A percentile compares a stretch with the other conserved stretches of the same genome.
Evolutionary conservation across 257 asterid genomes (phyloP).

Genomic region (Solanum ossicruentum): DNA sequence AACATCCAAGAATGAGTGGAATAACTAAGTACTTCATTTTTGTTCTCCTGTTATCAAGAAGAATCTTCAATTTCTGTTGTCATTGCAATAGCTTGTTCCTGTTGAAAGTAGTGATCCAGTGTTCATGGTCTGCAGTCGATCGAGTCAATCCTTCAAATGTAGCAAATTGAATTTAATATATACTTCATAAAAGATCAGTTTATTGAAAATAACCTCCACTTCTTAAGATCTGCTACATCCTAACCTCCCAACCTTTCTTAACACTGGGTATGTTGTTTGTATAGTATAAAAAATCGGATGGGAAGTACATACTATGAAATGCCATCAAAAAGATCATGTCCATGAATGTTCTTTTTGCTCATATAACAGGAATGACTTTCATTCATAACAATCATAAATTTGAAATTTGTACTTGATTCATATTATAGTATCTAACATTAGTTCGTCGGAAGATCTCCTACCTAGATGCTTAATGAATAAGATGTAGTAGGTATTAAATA

Average conservation of each 20-base stretch:
- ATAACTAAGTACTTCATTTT: neutral
- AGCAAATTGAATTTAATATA: neutral
- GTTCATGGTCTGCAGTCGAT: neutral
- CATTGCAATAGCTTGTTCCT: neutral
- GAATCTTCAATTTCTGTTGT: neutral
- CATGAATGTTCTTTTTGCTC: neutral
- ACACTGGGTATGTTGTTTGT: neutral
- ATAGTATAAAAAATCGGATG: neutral
- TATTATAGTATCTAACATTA: neutral
- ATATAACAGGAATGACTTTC: neutral
- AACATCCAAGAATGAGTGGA: neutral
- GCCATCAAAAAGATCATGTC: neutral
- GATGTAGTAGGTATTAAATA: neutral
- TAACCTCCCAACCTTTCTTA: neutral
- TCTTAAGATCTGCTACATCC: neutral
- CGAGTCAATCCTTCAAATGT: neutral
- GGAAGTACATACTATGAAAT: neutral
- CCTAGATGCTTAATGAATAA: neutral
- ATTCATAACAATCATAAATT: neutral
- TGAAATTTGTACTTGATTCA: neutral
- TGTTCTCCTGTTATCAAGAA: neutral
- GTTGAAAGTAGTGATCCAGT: neutral
- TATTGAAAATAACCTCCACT: neutral
- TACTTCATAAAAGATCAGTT: neutral
- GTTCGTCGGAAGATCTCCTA: neutral